phyloP scores from a whole-genome alignment of 257 asterid genomes.

The Primulina tabacum region DNA sequence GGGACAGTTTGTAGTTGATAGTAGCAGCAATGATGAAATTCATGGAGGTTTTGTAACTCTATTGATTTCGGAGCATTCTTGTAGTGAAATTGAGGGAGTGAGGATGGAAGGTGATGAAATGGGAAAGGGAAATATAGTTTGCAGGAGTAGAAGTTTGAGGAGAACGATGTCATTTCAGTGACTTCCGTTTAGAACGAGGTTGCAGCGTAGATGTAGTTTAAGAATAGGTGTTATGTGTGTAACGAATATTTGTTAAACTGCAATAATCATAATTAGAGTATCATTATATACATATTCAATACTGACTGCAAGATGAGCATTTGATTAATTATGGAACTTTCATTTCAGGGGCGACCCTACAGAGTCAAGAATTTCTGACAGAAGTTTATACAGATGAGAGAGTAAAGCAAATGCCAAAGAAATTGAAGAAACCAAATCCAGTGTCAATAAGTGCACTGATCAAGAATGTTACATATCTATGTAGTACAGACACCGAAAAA shows the following conservation, averaged over 20 bases:
- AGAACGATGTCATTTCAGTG: conserved; percentile 44
- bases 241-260: neutral
- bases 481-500: no score
- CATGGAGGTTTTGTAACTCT: conserved; percentile 30
- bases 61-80: conserved; percentile 24
- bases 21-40: conserved; percentile 40
- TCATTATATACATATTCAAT: no score
- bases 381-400: neutral
- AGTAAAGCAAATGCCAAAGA: neutral
- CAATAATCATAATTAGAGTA: neutral
- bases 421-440: neutral
- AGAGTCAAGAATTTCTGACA: neutral
- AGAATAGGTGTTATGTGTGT: neutral
- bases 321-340: no score
- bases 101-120: conserved; percentile 21
- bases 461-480: neutral
- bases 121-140: conserved; percentile 11
- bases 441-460: neutral
- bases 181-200: neutral
- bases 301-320: no score
- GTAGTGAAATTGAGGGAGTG: conserved; percentile 38
- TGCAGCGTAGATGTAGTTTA: neutral
- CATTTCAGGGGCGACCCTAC: neutral
- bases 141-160: conserved; percentile 41
- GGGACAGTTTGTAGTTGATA: conserved; percentile 36